phyloP scores from a whole-genome alignment of 139 green algal species.

The Coccomyxa sp. region DNA sequence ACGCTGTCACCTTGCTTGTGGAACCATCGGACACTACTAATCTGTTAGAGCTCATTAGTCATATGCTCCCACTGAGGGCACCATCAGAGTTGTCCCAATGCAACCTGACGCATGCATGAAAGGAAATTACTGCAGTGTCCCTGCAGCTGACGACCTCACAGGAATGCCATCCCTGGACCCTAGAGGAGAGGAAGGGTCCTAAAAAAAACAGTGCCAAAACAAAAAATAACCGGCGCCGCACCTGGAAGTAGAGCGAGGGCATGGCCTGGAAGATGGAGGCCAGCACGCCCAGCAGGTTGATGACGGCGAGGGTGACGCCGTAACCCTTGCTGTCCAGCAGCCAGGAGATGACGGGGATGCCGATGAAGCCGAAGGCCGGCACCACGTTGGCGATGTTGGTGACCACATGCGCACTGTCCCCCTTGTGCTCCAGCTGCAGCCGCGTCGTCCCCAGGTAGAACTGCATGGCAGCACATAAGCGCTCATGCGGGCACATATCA shows the following conservation, averaged over 20 bases:
- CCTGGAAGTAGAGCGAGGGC: constrained; percentile 33
- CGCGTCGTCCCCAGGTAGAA: constrained; percentile 38
- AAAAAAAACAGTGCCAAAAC: too few species aligned
- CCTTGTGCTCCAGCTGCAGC: constrained; percentile 52
- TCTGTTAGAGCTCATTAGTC: too few species aligned
- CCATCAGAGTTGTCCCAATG: too few species aligned
- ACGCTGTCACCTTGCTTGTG: not conserved
- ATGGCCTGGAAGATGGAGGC: constrained; percentile 41
- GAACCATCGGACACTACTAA: too few species aligned
- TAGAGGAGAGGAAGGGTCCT: too few species aligned
- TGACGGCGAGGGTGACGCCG: constrained; percentile 46
- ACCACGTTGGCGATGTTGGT: constrained; percentile 55
- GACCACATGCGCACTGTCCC: constrained; percentile 16
- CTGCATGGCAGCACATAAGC: constrained; percentile 6
- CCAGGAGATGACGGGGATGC: constrained; percentile 52
- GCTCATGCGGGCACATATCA: not conserved
- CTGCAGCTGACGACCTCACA: too few species aligned
- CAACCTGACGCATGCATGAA: too few species aligned
- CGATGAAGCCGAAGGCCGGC: constrained; percentile 46
- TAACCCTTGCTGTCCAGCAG: constrained; percentile 60
- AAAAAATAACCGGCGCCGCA: not conserved
- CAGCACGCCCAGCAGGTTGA: constrained; percentile 42
- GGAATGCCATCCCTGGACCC: too few species aligned
- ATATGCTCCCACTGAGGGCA: too few species aligned
- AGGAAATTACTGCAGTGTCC: too few species aligned